Evolutionary conservation across 352 stramenopile genomes (phyloP).

Genomic region (Thraustochytrium striatum): DNA sequence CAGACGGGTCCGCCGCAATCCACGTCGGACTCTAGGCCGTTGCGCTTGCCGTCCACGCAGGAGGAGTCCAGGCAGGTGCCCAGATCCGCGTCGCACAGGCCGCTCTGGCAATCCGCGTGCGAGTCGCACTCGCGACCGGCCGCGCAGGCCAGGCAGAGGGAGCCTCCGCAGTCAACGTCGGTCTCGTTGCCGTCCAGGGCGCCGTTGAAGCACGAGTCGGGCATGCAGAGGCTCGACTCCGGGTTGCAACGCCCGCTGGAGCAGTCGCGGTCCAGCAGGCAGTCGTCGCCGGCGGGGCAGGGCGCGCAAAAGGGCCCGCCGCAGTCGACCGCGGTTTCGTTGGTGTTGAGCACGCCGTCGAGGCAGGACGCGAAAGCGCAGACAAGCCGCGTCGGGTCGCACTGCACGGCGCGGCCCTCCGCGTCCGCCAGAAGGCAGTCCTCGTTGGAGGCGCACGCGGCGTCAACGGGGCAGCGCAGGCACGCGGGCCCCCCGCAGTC

Average conservation of each 20-base stretch:
- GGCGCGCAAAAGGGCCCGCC: constrained; percentile 38
- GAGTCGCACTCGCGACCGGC: constrained; percentile 3
- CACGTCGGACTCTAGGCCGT: constrained; percentile 44
- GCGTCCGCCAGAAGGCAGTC: constrained; percentile 11
- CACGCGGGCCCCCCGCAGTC: constrained; percentile 44
- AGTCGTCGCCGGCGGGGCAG: neutral
- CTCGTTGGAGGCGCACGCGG: neutral
- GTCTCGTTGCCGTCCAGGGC: constrained; percentile 46
- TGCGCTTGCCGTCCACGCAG: constrained; percentile 41
- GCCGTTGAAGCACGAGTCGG: constrained; percentile 19
- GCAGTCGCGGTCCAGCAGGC: constrained; percentile 25
- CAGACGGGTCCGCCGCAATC: constrained; percentile 45
- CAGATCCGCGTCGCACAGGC: constrained; percentile 9
- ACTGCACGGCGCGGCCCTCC: neutral
- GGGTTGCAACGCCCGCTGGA: constrained; percentile 1
- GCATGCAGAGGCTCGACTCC: constrained; percentile 29
- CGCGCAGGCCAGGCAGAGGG: constrained; percentile 12
- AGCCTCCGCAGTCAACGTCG: constrained; percentile 42
- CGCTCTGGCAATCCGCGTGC: constrained; percentile 9
- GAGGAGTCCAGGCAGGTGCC: constrained; percentile 39
- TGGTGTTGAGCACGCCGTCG: constrained; percentile 28
- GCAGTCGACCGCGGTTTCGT: constrained; percentile 43
- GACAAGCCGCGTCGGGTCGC: neutral
- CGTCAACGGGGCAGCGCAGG: constrained; percentile 11
- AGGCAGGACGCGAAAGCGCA: constrained; percentile 5